Base-by-base conservation (phyloP, 2,329 filamentous ascomycete species). In the Celoporthe dispersa region DNA sequence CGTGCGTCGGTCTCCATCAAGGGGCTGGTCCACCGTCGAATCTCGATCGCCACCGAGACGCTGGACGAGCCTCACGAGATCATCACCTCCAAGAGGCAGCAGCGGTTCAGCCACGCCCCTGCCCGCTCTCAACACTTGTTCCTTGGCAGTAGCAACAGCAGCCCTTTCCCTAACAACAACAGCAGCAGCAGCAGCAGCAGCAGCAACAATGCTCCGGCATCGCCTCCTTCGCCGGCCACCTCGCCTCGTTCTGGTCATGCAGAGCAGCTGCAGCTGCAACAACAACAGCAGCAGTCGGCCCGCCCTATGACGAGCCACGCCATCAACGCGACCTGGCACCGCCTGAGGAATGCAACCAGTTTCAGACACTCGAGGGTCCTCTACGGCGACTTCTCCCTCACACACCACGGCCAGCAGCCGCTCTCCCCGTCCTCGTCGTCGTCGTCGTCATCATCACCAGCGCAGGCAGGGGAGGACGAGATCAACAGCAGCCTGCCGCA, bases 1-100 rank as follows among this genome's bases (percentile, higher is more conserved):
- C 81, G 87, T 12, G 87, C 87, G 0, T 89, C 87, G 3, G 75
- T 87, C 66, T 87, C 85, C 11, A 75, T 89, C 65, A 84, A 85
- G 74, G 84, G 83, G 41, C 83, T 88, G 41, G 84, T 87, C 9
- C 81, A 84, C 66, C 80, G 85, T 53, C 82, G 85, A 62, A 80
- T 83, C 7, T 85, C 84, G 1, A 75, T 81, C 33, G 78, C 80
- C 1, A 70, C 65, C 19, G 70, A 70, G 7, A 70, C 63, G 9
- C 44, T 70, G 39, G 62, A 69, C 48, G 68, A 72, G 2, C 37
- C 53, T 31, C 35, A 57, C 57, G 76, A 77, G 7, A 73, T 79
- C 51, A 51, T 79, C 51, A 51, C 72, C 41, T 44, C 68, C 44
- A 60, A 33, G 48, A 64, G 55, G 44, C 72, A 66, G 25, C 67